Base-by-base conservation (phyloP, 305 asterid species). In the Fraxinus sp. region DNA sequence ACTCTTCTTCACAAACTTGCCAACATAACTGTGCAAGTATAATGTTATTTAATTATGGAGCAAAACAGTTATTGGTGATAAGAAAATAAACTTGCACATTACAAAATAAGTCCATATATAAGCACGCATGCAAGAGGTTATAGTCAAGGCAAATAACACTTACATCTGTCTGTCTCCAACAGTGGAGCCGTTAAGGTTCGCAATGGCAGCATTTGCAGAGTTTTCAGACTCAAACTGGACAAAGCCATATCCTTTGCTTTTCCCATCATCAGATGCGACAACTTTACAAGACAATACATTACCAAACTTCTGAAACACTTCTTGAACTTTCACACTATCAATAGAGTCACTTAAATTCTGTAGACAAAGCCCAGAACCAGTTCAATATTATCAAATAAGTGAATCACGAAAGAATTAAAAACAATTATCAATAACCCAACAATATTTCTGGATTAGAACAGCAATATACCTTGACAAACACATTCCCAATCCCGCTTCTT, bases 241-340 rank as follows among this genome's bases (percentile, higher is more conserved):
- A 88, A 95, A 95, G 78, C 98, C 98, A 86, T 91, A 92, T 81
- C 98, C 98, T 88, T 87, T 94, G 91, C 97, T 94, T 88, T 90
- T 91, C 80, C 99, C 97, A 86, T 95, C 97, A 66, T 91, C 97
- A 83, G 88, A 88, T 64, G 84, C 86, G 64, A 83, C 92, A 86
- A 94, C 93, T 90, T 95, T 95, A 85, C 98, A 88, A 24, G 98
- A 95, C 77, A 93, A 18, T 44, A 95, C 87, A 68, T 82, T 86
- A 55, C 98, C 99, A 84, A 91, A 95, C 80, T 89, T 85, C 92
- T 91, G 92, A 85, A 95, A 95, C 81, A 90, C 86, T 77, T 94
- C 95, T 85, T 94, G 93, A 78, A 94, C 97, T 90, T 90, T 94
- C 33, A 83, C 81, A 71, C 86, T 89, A 83, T 93, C 95, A 10